phyloP scores from a whole-genome alignment of 305 asterid genomes.

The Fraxinus xanthoxyloides region DNA sequence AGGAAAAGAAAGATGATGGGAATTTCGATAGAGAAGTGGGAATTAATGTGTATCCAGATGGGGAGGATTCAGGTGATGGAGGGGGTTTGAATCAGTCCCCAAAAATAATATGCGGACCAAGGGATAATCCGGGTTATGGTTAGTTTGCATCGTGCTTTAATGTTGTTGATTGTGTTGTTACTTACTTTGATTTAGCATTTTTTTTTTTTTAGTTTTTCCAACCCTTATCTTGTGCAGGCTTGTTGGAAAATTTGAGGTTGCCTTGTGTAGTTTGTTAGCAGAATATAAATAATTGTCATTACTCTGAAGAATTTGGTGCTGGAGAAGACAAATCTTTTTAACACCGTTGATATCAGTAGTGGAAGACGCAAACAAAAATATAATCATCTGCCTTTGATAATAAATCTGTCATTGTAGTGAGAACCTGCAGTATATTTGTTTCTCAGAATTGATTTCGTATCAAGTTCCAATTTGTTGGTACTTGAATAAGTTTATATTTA shows the following conservation, averaged over 20 bases:
- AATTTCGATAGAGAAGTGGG: constrained; percentile 38
- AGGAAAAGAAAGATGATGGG: constrained; percentile 48
- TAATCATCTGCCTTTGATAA: not conserved
- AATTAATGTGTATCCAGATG: constrained; percentile 37
- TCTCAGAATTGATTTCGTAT: not conserved
- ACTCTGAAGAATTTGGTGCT: not conserved
- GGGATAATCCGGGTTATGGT: constrained; percentile 92
- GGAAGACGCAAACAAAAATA: not conserved
- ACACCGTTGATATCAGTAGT: not conserved
- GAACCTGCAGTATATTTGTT: not conserved
- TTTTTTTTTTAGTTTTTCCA: not conserved
- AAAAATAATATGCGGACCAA: constrained; percentile 55
- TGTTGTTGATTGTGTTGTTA: constrained; percentile 1
- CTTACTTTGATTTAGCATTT: not conserved
- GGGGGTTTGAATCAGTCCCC: constrained; percentile 58
- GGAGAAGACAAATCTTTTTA: not conserved
- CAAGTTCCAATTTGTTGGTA: not conserved
- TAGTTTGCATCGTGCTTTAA: constrained; percentile 24
- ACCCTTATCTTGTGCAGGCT: not conserved
- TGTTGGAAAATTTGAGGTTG: not conserved
- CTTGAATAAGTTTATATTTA: not conserved
- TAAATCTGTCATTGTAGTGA: not conserved
- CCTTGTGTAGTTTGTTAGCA: not conserved
- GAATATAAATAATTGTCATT: not conserved
- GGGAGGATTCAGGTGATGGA: constrained; percentile 57